Evolutionary conservation across 1,284 basidiomycete species (phyloP).

Genomic region (Kwoniella shivajii): DNA sequence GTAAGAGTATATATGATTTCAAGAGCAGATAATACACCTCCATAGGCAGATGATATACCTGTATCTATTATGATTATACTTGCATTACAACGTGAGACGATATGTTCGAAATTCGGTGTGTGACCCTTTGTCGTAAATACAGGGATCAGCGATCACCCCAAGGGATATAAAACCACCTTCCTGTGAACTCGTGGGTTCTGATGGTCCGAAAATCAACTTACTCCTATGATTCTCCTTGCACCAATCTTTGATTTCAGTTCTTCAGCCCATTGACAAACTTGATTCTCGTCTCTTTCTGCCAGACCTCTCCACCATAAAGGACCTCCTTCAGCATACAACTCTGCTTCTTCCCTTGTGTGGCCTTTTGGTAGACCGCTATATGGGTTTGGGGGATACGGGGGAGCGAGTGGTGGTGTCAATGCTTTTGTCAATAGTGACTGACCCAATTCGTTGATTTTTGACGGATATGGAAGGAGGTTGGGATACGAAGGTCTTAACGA

Average conservation of each 20-base stretch:
- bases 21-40: conserved; percentile 82
- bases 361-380: conserved; percentile 73
- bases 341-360: conserved; percentile 66
- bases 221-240: conserved; percentile 79
- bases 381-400: conserved; percentile 75
- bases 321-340: conserved; percentile 73
- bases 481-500: conserved; percentile 75
- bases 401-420: conserved; percentile 61
- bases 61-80: conserved; percentile 88
- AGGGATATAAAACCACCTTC: no score
- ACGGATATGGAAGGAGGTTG: conserved; percentile 74
- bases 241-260: conserved; percentile 70
- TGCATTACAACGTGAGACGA: conserved; percentile 77
- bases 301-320: conserved; percentile 86
- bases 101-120: conserved; percentile 83
- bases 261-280: conserved; percentile 69
- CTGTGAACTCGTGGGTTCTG: neutral
- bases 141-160: no score
- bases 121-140: conserved; percentile 75
- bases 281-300: conserved; percentile 62
- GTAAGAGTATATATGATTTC: conserved; percentile 78
- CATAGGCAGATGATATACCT: conserved; percentile 87
- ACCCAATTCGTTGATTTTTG: conserved; percentile 73
- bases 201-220: conserved; percentile 20
- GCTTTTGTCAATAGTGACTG: conserved; percentile 66